Conservation (phyloP, 805 yeast species). For the Yarrowia sp. region DNA sequence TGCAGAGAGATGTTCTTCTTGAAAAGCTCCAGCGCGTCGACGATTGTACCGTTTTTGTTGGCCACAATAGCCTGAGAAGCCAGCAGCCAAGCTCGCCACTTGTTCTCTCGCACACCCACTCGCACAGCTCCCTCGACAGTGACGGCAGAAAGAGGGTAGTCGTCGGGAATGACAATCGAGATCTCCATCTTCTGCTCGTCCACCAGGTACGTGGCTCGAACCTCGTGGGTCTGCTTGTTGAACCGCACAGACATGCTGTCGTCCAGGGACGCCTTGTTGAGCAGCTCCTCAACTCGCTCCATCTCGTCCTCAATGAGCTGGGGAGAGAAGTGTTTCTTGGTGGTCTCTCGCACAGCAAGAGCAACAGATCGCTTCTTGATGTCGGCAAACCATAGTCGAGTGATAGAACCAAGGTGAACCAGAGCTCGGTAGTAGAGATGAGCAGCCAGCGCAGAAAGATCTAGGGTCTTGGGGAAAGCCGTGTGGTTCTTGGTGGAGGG, state of each 20-base stretch:
- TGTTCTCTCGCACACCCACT: slow-evolving; percentile 84
- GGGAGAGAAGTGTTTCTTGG: slow-evolving; percentile 63
- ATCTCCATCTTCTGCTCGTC: slow-evolving; percentile 88
- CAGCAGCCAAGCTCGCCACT: slow-evolving; percentile 93
- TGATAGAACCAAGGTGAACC: slow-evolving; percentile 43
- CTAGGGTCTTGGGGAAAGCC: slow-evolving; percentile 39
- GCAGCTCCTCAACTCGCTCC: slow-evolving; percentile 47
- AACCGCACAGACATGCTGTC: slow-evolving; percentile 55
- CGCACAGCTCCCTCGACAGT: slow-evolving; percentile 73
- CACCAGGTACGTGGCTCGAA: slow-evolving; percentile 67
- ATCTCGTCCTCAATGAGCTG: slow-evolving; percentile 58
- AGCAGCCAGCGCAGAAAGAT: slow-evolving; percentile 56
- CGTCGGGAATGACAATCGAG: slow-evolving; percentile 65
- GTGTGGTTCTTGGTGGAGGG: slow-evolving; percentile 41
- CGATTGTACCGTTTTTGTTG: slow-evolving; percentile 50
- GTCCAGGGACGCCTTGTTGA: slow-evolving; percentile 36
- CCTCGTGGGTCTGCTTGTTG: slow-evolving; percentile 60
- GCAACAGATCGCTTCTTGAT: slow-evolving; percentile 68
- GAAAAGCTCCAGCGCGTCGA: slow-evolving; percentile 66
- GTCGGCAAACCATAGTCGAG: slow-evolving; percentile 46
- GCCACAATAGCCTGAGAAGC: slow-evolving; percentile 83
- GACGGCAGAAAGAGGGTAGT: slow-evolving; percentile 76
- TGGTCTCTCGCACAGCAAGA: slow-evolving; percentile 58
- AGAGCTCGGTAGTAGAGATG: slow-evolving; percentile 52
- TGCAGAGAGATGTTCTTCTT: slow-evolving; percentile 75